Evolutionary conservation across 2,329 filamentous ascomycete species (phyloP).

Genomic region (Penicillium expansum): DNA sequence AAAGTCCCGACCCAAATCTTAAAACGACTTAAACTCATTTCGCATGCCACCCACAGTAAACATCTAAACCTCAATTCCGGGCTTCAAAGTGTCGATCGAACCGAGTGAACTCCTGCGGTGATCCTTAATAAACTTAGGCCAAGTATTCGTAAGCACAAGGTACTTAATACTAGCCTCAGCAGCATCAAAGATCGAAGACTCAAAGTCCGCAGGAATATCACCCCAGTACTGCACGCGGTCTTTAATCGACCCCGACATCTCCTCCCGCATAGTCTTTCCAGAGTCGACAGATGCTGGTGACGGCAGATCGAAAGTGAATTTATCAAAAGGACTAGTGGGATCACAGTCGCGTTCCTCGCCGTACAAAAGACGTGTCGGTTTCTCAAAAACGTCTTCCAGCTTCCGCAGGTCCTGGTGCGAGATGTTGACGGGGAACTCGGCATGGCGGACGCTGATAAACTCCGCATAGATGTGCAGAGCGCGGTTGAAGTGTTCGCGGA

Average conservation of each 20-base stretch:
- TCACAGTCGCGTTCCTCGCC: conserved; percentile 43
- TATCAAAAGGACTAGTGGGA: conserved; percentile 42
- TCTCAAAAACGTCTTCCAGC: conserved; percentile 58
- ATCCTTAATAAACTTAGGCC: conserved; percentile 48
- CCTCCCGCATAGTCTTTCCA: conserved; percentile 22
- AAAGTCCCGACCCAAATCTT: neutral
- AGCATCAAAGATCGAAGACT: conserved; percentile 55
- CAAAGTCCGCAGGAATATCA: conserved; percentile 48
- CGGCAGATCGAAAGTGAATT: conserved; percentile 23
- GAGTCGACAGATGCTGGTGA: conserved; percentile 23
- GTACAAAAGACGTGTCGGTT: conserved; percentile 45
- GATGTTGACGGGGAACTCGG: too few relatives aligned
- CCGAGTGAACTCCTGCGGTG: conserved; percentile 17
- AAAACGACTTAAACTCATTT: conserved; percentile 8
- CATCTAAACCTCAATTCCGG: conserved; percentile 5
- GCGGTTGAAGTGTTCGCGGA: too few relatives aligned
- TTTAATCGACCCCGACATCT: conserved; percentile 18
- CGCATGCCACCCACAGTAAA: neutral
- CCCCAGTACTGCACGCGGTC: conserved; percentile 34
- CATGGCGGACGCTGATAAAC: too few relatives aligned
- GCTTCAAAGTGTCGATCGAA: conserved; percentile 15
- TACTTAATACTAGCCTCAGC: conserved; percentile 63
- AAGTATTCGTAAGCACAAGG: conserved; percentile 66
- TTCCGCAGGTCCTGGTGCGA: too few relatives aligned
- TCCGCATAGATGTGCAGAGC: too few relatives aligned